Evolutionary conservation across 768 basidiomycete species (phyloP).

Genomic region (Mycena polygramma): DNA sequence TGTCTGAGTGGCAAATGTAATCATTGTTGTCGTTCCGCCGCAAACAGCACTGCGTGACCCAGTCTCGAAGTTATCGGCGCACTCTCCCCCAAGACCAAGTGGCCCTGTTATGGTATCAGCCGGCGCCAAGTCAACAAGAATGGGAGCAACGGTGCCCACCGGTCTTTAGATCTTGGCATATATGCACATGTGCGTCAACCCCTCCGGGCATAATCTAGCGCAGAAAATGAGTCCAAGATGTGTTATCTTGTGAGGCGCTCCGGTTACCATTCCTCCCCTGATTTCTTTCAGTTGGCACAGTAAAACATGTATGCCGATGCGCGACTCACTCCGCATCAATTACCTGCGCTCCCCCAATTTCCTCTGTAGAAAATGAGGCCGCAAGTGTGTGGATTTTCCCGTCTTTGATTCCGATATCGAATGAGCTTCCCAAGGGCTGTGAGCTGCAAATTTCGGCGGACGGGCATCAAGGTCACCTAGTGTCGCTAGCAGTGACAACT

Average conservation of each 20-base stretch:
- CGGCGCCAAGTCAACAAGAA: background rate
- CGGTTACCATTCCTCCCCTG: constrained; percentile 18
- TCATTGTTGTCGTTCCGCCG: constrained; percentile 18
- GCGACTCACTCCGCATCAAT: constrained; percentile 13
- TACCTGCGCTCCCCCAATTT: constrained; percentile 6
- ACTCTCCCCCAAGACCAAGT: constrained; percentile 10
- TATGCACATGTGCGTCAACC: constrained; percentile 13
- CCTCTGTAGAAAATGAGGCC: constrained; percentile 6
- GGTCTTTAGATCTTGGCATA: constrained; percentile 20
- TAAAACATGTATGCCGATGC: background rate
- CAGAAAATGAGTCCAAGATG: background rate
- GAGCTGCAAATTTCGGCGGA: background rate
- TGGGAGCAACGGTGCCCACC: background rate
- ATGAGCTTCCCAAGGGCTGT: constrained; percentile 13
- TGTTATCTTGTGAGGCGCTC: background rate
- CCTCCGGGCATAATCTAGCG: constrained; percentile 21
- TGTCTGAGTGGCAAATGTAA: constrained; percentile 16
- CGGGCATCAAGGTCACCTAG: background rate
- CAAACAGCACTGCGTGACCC: constrained; percentile 20
- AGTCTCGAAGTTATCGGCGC: constrained; percentile 20
- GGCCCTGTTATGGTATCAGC: background rate
- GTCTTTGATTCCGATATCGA: constrained; percentile 23
- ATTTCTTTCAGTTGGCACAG: background rate
- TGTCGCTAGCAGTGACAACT: constrained; percentile 17
- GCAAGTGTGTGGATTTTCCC: constrained; percentile 19